A percentile compares a stretch with the other conserved stretches of the same genome.
Conservation (phyloP, 495 filamentous ascomycete genomes). For the Sporormia fimetaria region DNA sequence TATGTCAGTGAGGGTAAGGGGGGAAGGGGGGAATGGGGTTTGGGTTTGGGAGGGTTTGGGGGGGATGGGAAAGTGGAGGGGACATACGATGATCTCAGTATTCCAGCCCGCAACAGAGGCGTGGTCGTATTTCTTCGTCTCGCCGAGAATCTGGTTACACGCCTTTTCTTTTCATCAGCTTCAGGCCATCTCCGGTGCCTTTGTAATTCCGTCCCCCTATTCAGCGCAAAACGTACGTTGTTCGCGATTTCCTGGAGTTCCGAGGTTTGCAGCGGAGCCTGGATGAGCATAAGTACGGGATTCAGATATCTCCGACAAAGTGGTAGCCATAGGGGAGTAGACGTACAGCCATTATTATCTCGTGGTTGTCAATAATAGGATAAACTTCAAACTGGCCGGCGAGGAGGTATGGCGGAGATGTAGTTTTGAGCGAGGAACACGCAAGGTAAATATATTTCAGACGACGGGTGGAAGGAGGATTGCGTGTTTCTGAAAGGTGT, state of each 20-base stretch:
- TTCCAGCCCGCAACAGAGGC: slow-evolving; percentile 74
- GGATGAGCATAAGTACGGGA: neutral
- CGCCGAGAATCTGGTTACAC: slow-evolving; percentile 64
- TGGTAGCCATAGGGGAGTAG: neutral
- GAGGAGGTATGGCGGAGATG: too few species aligned
- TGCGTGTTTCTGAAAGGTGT: too few species aligned
- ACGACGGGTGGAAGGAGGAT: too few species aligned
- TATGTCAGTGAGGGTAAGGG: neutral
- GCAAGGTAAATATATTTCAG: too few species aligned
- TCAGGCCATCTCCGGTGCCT: too few species aligned
- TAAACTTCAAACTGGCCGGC: too few species aligned
- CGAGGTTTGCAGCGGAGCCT: slow-evolving; percentile 67
- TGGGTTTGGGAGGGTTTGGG: neutral
- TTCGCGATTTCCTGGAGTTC: slow-evolving; percentile 74
- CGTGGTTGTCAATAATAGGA: too few species aligned
- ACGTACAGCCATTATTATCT: slow-evolving; percentile 2
- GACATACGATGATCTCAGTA: slow-evolving; percentile 72
- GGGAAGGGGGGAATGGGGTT: neutral
- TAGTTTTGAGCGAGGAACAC: too few species aligned
- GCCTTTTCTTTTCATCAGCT: slow-evolving; percentile 45
- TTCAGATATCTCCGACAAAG: neutral
- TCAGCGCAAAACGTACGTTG: too few species aligned
- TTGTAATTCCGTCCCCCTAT: too few species aligned
- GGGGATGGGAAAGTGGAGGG: slow-evolving; percentile 12
- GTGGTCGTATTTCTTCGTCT: slow-evolving; percentile 69